Evolutionary conservation across 2,329 filamentous ascomycete genomes (phyloP).

Genomic region (Alternaria infectoria): DNA sequence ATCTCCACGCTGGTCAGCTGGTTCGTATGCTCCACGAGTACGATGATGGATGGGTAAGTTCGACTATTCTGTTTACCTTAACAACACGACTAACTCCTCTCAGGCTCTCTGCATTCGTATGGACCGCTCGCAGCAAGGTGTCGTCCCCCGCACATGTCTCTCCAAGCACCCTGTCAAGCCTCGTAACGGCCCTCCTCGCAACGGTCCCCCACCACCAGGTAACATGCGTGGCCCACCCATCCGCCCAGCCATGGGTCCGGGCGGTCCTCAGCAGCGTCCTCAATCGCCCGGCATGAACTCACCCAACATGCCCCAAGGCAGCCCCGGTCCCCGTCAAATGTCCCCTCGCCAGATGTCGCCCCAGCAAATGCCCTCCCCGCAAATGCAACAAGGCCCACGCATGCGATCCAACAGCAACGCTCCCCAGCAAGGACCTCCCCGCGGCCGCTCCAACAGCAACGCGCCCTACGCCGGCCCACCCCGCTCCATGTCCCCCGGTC

Average conservation of each 20-base stretch:
- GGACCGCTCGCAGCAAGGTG: conserved; percentile 90
- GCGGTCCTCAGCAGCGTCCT: conserved; percentile 42
- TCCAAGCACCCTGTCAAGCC: conserved; percentile 92
- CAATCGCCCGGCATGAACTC: conserved; percentile 59
- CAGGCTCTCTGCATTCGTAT: conserved; percentile 89
- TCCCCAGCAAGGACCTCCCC: conserved; percentile 33
- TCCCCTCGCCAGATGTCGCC: conserved; percentile 29
- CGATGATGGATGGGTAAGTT: conserved; percentile 94
- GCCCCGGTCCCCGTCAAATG: conserved; percentile 44
- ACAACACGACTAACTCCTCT: conserved; percentile 13
- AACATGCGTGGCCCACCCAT: conserved; percentile 39
- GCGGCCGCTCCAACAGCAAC: conserved; percentile 48
- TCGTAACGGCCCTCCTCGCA: conserved; percentile 60
- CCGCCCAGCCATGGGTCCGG: conserved; percentile 40
- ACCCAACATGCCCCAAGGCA: conserved; percentile 51
- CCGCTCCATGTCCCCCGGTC: conserved; percentile 50
- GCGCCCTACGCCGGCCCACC: conserved; percentile 43
- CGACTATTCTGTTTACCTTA: too few species aligned
- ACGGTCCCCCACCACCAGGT: conserved; percentile 47
- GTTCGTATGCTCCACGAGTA: conserved; percentile 93
- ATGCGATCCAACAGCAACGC: conserved; percentile 48
- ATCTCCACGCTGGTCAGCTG: conserved; percentile 78
- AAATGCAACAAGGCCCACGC: conserved; percentile 27
- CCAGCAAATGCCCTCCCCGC: conserved; percentile 16
- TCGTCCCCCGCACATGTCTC: conserved; percentile 90